Base-by-base conservation (phyloP, 1,139 yeast genomes). In the Lodderomyces elongisporus region DNA sequence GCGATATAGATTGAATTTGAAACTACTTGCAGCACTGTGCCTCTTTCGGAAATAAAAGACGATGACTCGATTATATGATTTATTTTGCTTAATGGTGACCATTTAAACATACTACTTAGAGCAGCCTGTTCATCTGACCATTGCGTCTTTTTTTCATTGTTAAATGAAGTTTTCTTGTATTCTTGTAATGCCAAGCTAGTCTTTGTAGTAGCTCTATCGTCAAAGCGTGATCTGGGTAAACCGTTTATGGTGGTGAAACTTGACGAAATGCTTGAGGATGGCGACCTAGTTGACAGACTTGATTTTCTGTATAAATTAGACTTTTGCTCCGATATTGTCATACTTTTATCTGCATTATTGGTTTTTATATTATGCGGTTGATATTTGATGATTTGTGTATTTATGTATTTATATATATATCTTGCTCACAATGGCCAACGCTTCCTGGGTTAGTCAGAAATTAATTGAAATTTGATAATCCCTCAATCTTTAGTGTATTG, bases 1-100 rank as follows among this genome's bases (percentile, higher is more conserved):
- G 74, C 75, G 2, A 85, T 63, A 34, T 63, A 63, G 6, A 60
- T 37, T 3, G 77, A 63, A 1, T 77, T 68, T 0, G 79, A 66
- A 3, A 66, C 59, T 6, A 81, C 47, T 16, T 60, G 56, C 0
- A 68, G 58, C 0, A 79, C 72, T 1, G 54, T 49, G 0, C 94
- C 95, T 44, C 70, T 67, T 2, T 48, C 18, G n/a, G n/a, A n/a
- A n/a, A n/a, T n/a, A 37, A 64, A 64, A 3, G 48, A 54, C 2
- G 47, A 23, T 2, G 62, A 46, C 31, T 50, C 50, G 28, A 58
- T 46, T 6, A 46, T 35, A 2, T 40, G 32, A 5, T 56, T 41
- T 20, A 64, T 49, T 4, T 34, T 39, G 4, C 41, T 36, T 5
- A 60, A 45, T 28, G 51, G 54, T 7, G 51, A 37, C 68, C 69